Evolutionary conservation across 306 rosid species (phyloP).

Genomic region (Bauhinia variegata): DNA sequence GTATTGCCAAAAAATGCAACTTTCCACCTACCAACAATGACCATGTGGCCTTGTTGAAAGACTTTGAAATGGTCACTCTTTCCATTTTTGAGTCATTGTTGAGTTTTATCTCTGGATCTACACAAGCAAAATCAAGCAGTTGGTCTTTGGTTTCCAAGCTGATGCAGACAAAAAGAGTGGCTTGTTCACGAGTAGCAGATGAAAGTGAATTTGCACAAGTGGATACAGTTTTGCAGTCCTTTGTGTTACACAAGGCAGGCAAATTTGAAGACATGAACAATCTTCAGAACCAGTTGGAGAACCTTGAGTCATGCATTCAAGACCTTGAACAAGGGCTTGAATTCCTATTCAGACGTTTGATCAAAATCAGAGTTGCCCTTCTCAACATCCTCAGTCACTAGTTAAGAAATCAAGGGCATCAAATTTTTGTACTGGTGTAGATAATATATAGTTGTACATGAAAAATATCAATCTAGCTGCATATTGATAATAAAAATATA

Average conservation of each 20-base stretch:
- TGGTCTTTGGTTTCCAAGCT: constrained; percentile 42
- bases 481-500: not conserved
- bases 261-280: constrained; percentile 19
- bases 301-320: constrained; percentile 20
- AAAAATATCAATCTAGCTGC: not conserved
- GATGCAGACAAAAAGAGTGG: constrained; percentile 19
- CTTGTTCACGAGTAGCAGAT: constrained; percentile 16
- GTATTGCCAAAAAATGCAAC: constrained; percentile 14
- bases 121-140: constrained; percentile 32
- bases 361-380: constrained; percentile 40
- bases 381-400: constrained; percentile 40
- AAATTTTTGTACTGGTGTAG: not conserved
- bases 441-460: not conserved
- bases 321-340: constrained; percentile 40
- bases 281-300: constrained; percentile 32
- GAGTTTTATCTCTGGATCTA: constrained; percentile 25
- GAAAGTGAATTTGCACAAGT: constrained; percentile 31
- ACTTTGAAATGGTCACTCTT: constrained; percentile 29
- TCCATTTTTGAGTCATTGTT: constrained; percentile 20
- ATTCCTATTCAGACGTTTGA: constrained; percentile 30
- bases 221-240: constrained; percentile 31
- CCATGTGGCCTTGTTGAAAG: constrained; percentile 13
- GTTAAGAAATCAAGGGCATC: not conserved
- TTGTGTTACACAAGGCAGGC: not conserved
- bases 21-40: not conserved